These are phyloP conservation scores for Monilinia aucupariae DNA, from an alignment of 2,329 filamentous ascomycete genomes.

Conservation along the genomic window DNA sequence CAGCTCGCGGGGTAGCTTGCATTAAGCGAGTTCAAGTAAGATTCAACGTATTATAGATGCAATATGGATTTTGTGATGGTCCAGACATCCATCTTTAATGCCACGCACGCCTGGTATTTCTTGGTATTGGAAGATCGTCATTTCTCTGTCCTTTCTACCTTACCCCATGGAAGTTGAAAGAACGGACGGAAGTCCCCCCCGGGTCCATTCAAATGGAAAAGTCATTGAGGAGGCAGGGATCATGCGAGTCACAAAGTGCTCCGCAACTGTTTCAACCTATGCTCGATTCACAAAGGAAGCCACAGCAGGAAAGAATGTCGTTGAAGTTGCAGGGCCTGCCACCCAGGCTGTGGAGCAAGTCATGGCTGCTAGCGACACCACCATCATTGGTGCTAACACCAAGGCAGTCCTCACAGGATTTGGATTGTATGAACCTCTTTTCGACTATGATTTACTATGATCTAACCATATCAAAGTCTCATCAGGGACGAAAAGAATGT, in stretches of 20 bases:
- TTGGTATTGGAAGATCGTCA: background rate
- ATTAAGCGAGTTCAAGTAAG: too few relatives aligned
- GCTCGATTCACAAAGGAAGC: constrained; percentile 33
- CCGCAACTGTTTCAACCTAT: constrained; percentile 43
- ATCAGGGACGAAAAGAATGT: constrained; percentile 42
- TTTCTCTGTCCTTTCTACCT: background rate
- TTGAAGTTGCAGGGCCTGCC: constrained; percentile 5
- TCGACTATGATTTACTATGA: background rate
- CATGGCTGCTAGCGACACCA: constrained; percentile 13
- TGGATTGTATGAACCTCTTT: constrained; percentile 5
- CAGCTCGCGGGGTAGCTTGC: too few relatives aligned
- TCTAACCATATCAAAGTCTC: constrained; percentile 1
- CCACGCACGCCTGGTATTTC: background rate
- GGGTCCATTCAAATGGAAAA: background rate
- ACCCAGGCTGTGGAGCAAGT: constrained; percentile 4
- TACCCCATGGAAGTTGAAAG: background rate
- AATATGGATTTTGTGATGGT: too few relatives aligned
- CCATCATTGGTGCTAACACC: constrained; percentile 8
- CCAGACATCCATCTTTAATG: background rate
- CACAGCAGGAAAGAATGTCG: constrained; percentile 7
- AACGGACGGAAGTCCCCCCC: background rate
- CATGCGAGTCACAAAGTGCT: background rate
- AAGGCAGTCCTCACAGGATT: constrained; percentile 5
- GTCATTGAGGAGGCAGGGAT: background rate
- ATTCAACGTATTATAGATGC: too few relatives aligned